These are phyloP conservation scores for Calocera cornea DNA, from an alignment of 768 basidiomycete genomes.

Conservation along the genomic window DNA sequence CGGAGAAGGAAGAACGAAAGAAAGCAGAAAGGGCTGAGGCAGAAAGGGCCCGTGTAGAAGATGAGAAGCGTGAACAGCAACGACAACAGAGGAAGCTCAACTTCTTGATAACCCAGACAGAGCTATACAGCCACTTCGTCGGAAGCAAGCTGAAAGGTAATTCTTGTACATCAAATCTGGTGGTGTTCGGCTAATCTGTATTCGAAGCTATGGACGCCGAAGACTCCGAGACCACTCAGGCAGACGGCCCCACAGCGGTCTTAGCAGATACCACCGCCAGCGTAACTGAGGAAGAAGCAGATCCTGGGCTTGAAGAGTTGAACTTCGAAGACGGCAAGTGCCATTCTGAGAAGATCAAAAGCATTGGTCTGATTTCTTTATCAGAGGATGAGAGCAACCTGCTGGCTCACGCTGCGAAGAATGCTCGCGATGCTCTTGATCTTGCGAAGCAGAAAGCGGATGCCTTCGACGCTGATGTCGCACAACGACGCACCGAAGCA, in stretches of 20 bases:
- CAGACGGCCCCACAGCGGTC: not conserved
- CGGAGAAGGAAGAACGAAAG: slow-evolving; percentile 82
- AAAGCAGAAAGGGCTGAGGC: slow-evolving; percentile 89
- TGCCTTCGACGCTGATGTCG: slow-evolving; percentile 75
- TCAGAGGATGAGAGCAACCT: slow-evolving; percentile 80
- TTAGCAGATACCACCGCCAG: not conserved
- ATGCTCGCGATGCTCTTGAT: slow-evolving; percentile 78
- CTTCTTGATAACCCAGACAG: slow-evolving; percentile 96
- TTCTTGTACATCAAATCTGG: not conserved
- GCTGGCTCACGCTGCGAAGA: slow-evolving; percentile 68
- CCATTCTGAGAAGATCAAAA: not conserved
- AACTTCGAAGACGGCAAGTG: slow-evolving; percentile 80
- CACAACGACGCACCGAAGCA: slow-evolving; percentile 66
- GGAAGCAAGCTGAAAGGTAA: slow-evolving; percentile 62
- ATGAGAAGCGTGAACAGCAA: slow-evolving; percentile 86
- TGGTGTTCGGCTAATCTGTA: not conserved
- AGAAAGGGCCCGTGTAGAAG: slow-evolving; percentile 75
- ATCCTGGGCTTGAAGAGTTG: slow-evolving; percentile 44
- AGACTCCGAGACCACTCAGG: not conserved
- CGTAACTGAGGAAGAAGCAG: slow-evolving; percentile 5
- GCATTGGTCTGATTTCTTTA: not conserved
- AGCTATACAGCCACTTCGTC: slow-evolving; percentile 97
- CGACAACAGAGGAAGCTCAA: slow-evolving; percentile 92
- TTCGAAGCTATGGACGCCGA: not conserved
- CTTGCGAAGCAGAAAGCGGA: slow-evolving; percentile 66